Evolutionary conservation across 768 basidiomycete species (phyloP).

Genomic region (Leccinum fibrillosum): DNA sequence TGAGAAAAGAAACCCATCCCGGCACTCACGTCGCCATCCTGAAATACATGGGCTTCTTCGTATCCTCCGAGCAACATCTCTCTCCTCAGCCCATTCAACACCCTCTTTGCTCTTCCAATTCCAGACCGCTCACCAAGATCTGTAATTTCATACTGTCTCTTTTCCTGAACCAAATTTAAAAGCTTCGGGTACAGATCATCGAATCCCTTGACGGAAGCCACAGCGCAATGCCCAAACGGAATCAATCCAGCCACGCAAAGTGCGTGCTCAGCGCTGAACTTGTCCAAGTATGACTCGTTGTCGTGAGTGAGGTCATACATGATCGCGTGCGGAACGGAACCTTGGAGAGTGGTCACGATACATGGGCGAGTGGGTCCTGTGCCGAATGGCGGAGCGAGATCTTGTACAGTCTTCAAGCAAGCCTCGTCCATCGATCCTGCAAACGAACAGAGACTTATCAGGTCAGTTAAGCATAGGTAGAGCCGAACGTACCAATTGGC

Average conservation of each 20-base stretch:
- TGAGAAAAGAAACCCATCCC: neutral
- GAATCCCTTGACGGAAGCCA: conserved; percentile 95
- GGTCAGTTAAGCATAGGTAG: neutral
- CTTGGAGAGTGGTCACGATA: conserved; percentile 74
- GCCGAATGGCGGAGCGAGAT: conserved; percentile 78
- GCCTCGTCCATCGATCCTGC: conserved; percentile 91
- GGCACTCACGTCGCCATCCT: conserved; percentile 85
- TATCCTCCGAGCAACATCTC: conserved; percentile 90
- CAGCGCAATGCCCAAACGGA: conserved; percentile 82
- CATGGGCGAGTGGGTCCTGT: conserved; percentile 76
- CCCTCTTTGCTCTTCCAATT: conserved; percentile 57
- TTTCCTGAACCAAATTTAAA: conserved; percentile 86
- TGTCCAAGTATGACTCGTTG: conserved; percentile 89
- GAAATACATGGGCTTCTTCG: conserved; percentile 93
- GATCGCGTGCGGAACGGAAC: conserved; percentile 87
- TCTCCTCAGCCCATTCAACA: conserved; percentile 83
- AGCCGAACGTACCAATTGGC: conserved; percentile 66
- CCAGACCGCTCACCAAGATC: conserved; percentile 53
- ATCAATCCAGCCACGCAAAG: conserved; percentile 93
- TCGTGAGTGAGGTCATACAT: conserved; percentile 97
- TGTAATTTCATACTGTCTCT: conserved; percentile 71
- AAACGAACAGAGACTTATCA: neutral
- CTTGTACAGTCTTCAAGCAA: conserved; percentile 73
- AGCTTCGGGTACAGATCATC: conserved; percentile 96
- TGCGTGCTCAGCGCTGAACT: conserved; percentile 91